phyloP scores from a whole-genome alignment of 208 protist genomes.

The Balamuthia mandrillaris region DNA sequence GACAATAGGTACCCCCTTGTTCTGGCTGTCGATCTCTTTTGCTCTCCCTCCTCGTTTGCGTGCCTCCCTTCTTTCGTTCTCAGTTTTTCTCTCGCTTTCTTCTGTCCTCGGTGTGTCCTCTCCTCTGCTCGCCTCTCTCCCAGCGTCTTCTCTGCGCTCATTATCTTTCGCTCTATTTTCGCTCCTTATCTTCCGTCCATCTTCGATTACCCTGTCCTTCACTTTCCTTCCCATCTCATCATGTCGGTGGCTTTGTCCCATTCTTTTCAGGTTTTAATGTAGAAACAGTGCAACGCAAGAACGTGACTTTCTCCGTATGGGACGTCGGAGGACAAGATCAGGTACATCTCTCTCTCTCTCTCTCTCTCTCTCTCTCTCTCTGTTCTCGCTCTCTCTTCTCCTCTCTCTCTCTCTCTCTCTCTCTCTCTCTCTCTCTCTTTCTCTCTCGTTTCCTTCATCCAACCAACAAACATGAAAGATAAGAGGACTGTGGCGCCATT shows the following conservation, averaged over 20 bases:
- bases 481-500: slow-evolving; percentile 80
- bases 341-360: neutral
- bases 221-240: neutral
- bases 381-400: neutral
- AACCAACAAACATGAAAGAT: slow-evolving; percentile 58
- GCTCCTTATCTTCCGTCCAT: neutral
- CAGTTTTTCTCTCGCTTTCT: no score
- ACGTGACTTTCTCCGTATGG: slow-evolving; percentile 11
- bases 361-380: neutral
- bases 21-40: neutral
- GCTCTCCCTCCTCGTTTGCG: neutral
- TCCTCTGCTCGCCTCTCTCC: no score
- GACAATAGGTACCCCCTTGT: neutral
- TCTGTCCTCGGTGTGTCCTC: no score
- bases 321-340: slow-evolving; percentile 57
- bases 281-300: slow-evolving; percentile 35
- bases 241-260: neutral
- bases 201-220: no score
- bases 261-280: slow-evolving; percentile 16
- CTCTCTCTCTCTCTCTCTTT: neutral
- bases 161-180: no score
- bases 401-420: neutral
- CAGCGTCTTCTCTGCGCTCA: no score
- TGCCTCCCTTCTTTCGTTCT: neutral
- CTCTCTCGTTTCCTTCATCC: neutral